phyloP scores from a whole-genome alignment of 768 basidiomycete species.

The Leccinum subtestaceum region DNA sequence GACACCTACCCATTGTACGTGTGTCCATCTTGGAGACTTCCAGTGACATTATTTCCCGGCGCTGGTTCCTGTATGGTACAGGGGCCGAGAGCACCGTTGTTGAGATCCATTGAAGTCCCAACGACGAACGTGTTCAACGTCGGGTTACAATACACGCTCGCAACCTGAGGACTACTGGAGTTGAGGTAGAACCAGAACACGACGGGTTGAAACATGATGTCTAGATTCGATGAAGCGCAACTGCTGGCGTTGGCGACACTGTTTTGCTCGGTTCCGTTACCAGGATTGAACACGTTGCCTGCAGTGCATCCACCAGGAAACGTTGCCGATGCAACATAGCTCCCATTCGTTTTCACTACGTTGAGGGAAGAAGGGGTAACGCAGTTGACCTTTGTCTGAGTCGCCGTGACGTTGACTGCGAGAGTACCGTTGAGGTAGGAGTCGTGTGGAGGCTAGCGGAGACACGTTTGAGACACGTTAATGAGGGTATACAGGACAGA shows the following conservation, averaged over 20 bases:
- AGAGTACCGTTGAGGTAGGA: conserved; percentile 52
- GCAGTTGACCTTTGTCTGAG: conserved; percentile 47
- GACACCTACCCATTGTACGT: conserved; percentile 57
- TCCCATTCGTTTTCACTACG: conserved; percentile 21
- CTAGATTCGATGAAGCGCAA: conserved; percentile 28
- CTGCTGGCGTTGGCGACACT: conserved; percentile 42
- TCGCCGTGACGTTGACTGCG: conserved; percentile 48
- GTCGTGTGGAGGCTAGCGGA: conserved; percentile 40
- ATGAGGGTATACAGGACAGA: background rate
- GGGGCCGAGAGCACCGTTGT: conserved; percentile 38
- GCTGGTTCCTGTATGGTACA: conserved; percentile 35
- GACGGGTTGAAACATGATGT: conserved; percentile 49
- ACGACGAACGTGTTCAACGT: conserved; percentile 45
- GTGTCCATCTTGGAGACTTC: conserved; percentile 39
- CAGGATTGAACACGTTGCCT: conserved; percentile 37
- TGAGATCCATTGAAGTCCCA: conserved; percentile 41
- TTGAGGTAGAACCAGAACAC: conserved; percentile 66
- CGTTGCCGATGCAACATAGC: conserved; percentile 41
- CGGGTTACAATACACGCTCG: conserved; percentile 58
- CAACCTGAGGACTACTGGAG: conserved; percentile 37
- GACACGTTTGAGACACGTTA: background rate
- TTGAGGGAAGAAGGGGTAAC: conserved; percentile 34
- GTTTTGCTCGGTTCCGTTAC: conserved; percentile 44
- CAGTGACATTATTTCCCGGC: conserved; percentile 48
- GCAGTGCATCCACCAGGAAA: conserved; percentile 48